phyloP scores from a whole-genome alignment of 306 rosid species.

The Begonia masoniana region DNA sequence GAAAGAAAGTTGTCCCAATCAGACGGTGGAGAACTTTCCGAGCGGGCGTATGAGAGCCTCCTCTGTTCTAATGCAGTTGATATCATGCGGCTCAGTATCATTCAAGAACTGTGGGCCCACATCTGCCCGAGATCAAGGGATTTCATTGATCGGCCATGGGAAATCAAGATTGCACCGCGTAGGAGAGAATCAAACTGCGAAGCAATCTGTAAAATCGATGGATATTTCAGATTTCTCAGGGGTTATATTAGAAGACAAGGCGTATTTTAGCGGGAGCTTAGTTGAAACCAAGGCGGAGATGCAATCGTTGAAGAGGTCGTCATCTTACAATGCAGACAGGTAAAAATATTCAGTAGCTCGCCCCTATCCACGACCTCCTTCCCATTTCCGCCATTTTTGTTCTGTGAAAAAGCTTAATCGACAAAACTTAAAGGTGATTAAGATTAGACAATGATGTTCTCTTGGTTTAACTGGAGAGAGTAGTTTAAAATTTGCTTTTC shows the following conservation, averaged over 20 bases:
- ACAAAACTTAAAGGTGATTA: too few relatives aligned
- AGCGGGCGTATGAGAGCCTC: slow-evolving; percentile 69
- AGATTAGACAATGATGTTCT: too few relatives aligned
- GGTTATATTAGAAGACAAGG: slow-evolving; percentile 52
- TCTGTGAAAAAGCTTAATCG: too few relatives aligned
- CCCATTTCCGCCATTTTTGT: too few relatives aligned
- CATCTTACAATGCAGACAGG: slow-evolving; percentile 90
- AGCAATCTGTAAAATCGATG: slow-evolving; percentile 27
- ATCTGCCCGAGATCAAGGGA: slow-evolving; percentile 40
- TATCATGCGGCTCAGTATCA: slow-evolving; percentile 83
- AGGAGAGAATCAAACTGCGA: slow-evolving; percentile 27
- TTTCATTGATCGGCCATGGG: slow-evolving; percentile 48
- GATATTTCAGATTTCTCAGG: slow-evolving; percentile 33
- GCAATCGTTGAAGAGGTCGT: slow-evolving; percentile 48
- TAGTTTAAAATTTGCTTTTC: too few relatives aligned
- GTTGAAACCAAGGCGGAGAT: slow-evolving; percentile 47
- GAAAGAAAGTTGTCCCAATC: slow-evolving; percentile 17
- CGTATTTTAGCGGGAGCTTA: slow-evolving; percentile 86
- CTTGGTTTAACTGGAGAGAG: too few relatives aligned
- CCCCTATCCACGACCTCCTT: neutral
- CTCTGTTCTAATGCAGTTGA: slow-evolving; percentile 58
- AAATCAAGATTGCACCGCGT: slow-evolving; percentile 47
- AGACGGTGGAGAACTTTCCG: slow-evolving; percentile 30
- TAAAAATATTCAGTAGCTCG: slow-evolving; percentile 7
- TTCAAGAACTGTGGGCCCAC: slow-evolving; percentile 53